phyloP scores from a whole-genome alignment of 257 asterid genomes.

The Penstemon newberryi region DNA sequence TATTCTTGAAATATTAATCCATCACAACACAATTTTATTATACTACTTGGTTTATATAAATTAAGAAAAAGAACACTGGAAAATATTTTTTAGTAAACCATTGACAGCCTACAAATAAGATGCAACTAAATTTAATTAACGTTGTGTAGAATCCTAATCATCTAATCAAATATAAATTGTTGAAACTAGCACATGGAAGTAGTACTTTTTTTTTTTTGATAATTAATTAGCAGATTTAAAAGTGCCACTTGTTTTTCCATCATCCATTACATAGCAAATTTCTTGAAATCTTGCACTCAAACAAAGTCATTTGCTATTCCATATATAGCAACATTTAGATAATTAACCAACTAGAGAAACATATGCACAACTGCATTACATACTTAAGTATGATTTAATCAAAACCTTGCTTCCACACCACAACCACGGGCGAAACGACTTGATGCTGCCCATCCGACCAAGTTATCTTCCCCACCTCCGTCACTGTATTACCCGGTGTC shows the following conservation, averaged over 20 bases:
- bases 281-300: not conserved
- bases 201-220: too few relatives aligned
- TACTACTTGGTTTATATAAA: too few relatives aligned
- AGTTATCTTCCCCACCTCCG: conserved; percentile 57
- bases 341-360: not conserved
- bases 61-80: too few relatives aligned
- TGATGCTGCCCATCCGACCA: conserved; percentile 67
- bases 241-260: not conserved
- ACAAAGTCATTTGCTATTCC: not conserved
- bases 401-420: conserved; percentile 54
- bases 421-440: conserved; percentile 70
- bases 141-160: too few relatives aligned
- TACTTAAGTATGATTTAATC: not conserved
- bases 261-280: not conserved
- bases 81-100: too few relatives aligned
- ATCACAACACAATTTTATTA: too few relatives aligned
- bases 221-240: too few relatives aligned
- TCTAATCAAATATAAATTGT: too few relatives aligned
- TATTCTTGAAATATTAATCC: too few relatives aligned
- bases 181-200: too few relatives aligned
- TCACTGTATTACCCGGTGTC: conserved; percentile 39
- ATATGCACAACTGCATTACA: conserved; percentile 19
- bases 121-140: too few relatives aligned
- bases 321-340: not conserved
- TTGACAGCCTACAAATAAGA: too few relatives aligned